Conservation (phyloP, 2,329 filamentous ascomycete genomes). For the Periconia macrospinosa region DNA sequence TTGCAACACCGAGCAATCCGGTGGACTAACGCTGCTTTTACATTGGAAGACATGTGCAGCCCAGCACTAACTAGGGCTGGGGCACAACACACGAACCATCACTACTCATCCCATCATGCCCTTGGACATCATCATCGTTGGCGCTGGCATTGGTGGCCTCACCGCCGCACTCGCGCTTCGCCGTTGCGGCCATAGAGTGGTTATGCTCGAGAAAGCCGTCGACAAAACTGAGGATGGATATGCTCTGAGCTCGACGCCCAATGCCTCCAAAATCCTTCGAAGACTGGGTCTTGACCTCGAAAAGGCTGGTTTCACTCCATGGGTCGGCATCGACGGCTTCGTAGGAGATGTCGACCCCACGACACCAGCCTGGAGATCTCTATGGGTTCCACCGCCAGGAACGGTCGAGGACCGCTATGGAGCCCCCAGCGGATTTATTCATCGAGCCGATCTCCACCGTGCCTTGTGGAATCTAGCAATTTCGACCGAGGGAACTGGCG, state of each 20-base stretch:
- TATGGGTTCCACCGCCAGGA: constrained; percentile 5
- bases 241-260: constrained; percentile 4
- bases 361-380: constrained; percentile 3
- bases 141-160: too few species aligned
- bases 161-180: background rate
- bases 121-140: background rate
- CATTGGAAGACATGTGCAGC: too few species aligned
- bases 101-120: constrained; percentile 2
- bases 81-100: background rate
- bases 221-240: constrained; percentile 3
- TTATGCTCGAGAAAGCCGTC: constrained; percentile 3
- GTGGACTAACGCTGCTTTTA: too few species aligned
- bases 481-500: constrained; percentile 2
- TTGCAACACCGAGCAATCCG: constrained; percentile 3
- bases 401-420: constrained; percentile 4
- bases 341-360: constrained; percentile 1
- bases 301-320: constrained; percentile 2
- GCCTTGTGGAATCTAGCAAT: constrained; percentile 4
- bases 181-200: constrained; percentile 2
- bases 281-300: constrained; percentile 3
- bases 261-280: constrained; percentile 4
- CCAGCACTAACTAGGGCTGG: too few species aligned
- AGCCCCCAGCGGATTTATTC: constrained; percentile 6
- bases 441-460: constrained; percentile 6
- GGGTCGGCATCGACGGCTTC: constrained; percentile 2